Conservation (phyloP, 1,284 basidiomycete species). For the Sporisorium graminicola region DNA sequence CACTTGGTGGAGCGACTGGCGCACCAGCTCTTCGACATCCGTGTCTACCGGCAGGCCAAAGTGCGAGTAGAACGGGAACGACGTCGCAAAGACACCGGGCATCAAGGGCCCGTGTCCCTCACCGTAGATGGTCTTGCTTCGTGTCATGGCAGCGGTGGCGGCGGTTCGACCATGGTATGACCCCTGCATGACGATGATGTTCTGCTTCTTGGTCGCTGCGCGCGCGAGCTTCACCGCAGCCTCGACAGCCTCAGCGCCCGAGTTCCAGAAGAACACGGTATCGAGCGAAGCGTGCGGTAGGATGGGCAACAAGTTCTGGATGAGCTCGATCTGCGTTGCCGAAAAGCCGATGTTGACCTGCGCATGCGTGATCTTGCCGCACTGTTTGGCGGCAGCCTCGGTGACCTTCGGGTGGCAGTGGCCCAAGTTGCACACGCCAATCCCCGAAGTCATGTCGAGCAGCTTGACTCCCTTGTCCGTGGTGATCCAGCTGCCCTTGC, state of each 20-base stretch:
- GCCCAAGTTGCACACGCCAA: slow-evolving; percentile 67
- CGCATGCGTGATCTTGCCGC: slow-evolving; percentile 64
- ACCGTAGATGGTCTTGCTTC: slow-evolving; percentile 90
- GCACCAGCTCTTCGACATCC: slow-evolving; percentile 77
- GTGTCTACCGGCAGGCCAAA: slow-evolving; percentile 78
- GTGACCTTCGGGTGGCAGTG: slow-evolving; percentile 67
- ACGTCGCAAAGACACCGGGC: slow-evolving; percentile 84
- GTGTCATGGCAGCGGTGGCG: slow-evolving; percentile 87
- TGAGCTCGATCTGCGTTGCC: slow-evolving; percentile 55
- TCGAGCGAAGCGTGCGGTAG: slow-evolving; percentile 89
- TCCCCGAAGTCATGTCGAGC: slow-evolving; percentile 66
- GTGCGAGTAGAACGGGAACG: slow-evolving; percentile 96
- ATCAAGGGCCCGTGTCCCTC: slow-evolving; percentile 83
- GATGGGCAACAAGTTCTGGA: slow-evolving; percentile 59
- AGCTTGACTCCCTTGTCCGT: slow-evolving; percentile 61
- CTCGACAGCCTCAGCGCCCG: slow-evolving; percentile 90
- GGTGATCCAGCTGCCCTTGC: slow-evolving; percentile 59
- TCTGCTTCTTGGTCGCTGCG: slow-evolving; percentile 80
- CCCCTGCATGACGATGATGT: slow-evolving; percentile 87
- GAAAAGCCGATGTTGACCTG: slow-evolving; percentile 67
- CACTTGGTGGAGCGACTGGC: slow-evolving; percentile 82
- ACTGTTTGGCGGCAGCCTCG: slow-evolving; percentile 63
- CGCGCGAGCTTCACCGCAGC: slow-evolving; percentile 79
- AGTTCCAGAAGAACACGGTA: slow-evolving; percentile 86
- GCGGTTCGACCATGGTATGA: slow-evolving; percentile 69